Evolutionary conservation across 2,329 filamentous ascomycete species (phyloP).

Genomic region (Clarireedia paspali): DNA sequence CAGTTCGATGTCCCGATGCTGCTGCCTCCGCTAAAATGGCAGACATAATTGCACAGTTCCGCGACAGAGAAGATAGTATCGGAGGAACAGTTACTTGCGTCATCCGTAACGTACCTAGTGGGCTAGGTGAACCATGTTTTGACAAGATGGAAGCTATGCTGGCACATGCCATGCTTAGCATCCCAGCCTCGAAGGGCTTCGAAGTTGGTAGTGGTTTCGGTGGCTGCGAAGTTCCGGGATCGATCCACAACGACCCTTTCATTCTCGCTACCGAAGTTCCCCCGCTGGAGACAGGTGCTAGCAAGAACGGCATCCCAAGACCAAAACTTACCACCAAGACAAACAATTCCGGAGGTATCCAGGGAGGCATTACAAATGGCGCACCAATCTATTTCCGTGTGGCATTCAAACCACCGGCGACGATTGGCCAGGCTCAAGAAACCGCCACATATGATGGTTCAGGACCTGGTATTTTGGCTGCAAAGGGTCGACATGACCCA

Average conservation of each 20-base stretch:
- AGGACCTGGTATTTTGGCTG: conserved; percentile 66
- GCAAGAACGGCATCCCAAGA: conserved; percentile 38
- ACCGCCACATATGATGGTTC: conserved; percentile 73
- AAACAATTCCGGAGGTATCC: conserved; percentile 91
- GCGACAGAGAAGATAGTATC: conserved; percentile 77
- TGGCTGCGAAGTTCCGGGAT: conserved; percentile 78
- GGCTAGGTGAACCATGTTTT: conserved; percentile 89
- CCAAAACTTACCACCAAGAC: conserved; percentile 76
- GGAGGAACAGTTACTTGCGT: conserved; percentile 94
- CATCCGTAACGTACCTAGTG: conserved; percentile 75
- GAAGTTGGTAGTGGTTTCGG: conserved; percentile 91
- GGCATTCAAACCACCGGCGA: conserved; percentile 91
- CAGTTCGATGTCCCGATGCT: conserved; percentile 76
- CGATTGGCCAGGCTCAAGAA: conserved; percentile 80
- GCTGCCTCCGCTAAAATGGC: conserved; percentile 65
- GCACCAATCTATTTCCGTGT: conserved; percentile 91
- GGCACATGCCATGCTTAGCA: conserved; percentile 89
- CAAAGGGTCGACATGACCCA: conserved; percentile 91
- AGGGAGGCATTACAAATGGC: conserved; percentile 92
- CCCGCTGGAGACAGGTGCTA: conserved; percentile 38
- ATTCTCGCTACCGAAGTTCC: conserved; percentile 41
- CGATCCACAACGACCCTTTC: conserved; percentile 88
- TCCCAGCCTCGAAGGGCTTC: conserved; percentile 92
- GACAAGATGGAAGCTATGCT: conserved; percentile 91
- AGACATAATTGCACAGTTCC: conserved; percentile 66